Conservation (phyloP, 1,284 basidiomycete species). For the Chiua sp. region DNA sequence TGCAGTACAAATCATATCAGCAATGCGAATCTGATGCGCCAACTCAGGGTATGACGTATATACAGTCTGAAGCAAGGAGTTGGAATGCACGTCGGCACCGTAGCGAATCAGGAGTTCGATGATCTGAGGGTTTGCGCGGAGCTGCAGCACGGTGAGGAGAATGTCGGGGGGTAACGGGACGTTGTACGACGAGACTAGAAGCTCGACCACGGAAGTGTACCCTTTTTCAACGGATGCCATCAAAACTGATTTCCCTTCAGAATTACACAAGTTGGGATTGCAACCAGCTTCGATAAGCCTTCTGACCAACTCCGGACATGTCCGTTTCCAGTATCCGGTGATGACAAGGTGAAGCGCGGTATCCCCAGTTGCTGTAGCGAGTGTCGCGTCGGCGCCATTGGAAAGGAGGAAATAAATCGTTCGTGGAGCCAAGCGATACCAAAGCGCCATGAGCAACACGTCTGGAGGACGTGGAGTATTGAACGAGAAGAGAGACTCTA, state of each 20-base stretch:
- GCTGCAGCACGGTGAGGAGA: not conserved
- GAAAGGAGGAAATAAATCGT: too few species aligned
- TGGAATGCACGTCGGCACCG: not conserved
- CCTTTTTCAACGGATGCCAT: not conserved
- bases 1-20: not conserved
- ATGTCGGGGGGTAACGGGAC: not conserved
- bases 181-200: not conserved
- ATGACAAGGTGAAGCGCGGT: not conserved
- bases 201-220: not conserved
- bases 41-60: not conserved
- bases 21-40: not conserved
- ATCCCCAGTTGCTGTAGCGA: not conserved
- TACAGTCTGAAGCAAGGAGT: not conserved
- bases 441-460: too few species aligned
- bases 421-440: too few species aligned
- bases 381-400: too few species aligned
- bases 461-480: too few species aligned
- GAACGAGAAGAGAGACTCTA: not conserved
- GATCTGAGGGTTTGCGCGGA: not conserved
- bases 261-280: not conserved
- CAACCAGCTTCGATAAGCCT: not conserved
- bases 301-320: not conserved
- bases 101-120: not conserved
- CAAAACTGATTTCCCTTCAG: not conserved
- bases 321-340: not conserved